Conservation (phyloP, 805 yeast species). For the Wickerhamomyces alni region DNA sequence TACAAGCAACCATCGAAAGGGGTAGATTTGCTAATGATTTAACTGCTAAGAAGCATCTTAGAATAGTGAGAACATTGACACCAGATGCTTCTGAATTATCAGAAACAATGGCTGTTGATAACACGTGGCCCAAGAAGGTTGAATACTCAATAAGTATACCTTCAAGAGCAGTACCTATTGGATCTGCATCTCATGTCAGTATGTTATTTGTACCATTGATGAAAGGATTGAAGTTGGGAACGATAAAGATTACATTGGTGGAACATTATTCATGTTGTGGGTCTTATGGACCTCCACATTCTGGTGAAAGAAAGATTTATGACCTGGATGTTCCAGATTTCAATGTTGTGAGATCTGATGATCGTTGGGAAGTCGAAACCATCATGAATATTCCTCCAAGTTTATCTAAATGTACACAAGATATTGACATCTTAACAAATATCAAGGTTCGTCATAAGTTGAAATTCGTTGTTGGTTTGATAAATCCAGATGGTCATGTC, state of each 20-base stretch:
- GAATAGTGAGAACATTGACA: constrained; percentile 81
- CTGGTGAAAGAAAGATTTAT: constrained; percentile 57
- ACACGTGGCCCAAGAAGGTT: constrained; percentile 91
- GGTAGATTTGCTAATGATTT: constrained; percentile 69
- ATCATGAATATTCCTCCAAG: constrained; percentile 63
- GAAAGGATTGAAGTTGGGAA: constrained; percentile 76
- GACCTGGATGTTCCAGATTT: constrained; percentile 38
- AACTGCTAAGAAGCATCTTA: constrained; percentile 60
- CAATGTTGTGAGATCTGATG: constrained; percentile 31
- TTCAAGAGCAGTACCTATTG: constrained; percentile 83
- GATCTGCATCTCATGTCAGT: constrained; percentile 66
- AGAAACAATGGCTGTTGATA: constrained; percentile 90
- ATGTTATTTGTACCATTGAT: constrained; percentile 70
- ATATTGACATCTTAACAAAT: constrained; percentile 63
- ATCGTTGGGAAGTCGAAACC: constrained; percentile 70
- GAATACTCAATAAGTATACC: constrained; percentile 88
- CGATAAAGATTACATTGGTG: constrained; percentile 58
- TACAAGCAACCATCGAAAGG: constrained; percentile 78
- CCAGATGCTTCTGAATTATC: constrained; percentile 83
- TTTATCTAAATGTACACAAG: constrained; percentile 77
- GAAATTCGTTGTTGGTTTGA: constrained; percentile 69
- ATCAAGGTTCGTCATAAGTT: constrained; percentile 86
- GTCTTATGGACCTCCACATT: constrained; percentile 47
- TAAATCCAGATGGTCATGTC: constrained; percentile 87
- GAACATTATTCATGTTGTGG: constrained; percentile 66